phyloP scores from a whole-genome alignment of 163 green algal species.

The Chlorella variabilis region DNA sequence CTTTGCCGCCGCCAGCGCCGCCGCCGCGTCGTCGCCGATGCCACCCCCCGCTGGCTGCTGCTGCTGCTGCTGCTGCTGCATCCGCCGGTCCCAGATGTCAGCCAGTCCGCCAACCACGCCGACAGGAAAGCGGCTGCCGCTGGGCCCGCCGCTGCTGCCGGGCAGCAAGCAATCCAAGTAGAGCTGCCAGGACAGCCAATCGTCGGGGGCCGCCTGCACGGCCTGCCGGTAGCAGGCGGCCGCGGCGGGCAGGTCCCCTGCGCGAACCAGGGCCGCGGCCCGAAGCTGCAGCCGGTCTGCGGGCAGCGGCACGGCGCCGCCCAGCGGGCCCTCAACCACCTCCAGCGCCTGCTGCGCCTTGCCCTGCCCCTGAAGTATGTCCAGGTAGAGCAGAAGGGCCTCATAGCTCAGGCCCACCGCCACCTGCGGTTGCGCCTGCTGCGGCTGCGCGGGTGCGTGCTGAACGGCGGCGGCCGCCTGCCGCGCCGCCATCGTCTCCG shows the following conservation, averaged over 20 bases:
- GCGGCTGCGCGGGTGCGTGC: too few relatives aligned
- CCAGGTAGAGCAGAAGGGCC: constrained; percentile 72
- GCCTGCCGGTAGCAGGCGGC: constrained; percentile 51
- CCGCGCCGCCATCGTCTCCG: constrained; percentile 65
- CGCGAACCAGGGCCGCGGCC: constrained; percentile 49
- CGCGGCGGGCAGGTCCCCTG: constrained; percentile 44
- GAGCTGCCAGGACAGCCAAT: constrained; percentile 59
- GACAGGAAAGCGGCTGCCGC: constrained; percentile 20
- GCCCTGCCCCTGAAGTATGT: constrained; percentile 69
- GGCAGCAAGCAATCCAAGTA: constrained; percentile 68
- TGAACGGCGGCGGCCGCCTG: constrained; percentile 26
- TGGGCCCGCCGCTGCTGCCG: constrained; percentile 9
- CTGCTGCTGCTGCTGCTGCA: neutral
- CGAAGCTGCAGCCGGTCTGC: constrained; percentile 51
- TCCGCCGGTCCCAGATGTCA: constrained; percentile 39
- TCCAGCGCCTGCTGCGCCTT: constrained; percentile 55
- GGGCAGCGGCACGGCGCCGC: constrained; percentile 36
- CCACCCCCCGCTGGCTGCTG: neutral
- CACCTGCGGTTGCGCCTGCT: neutral
- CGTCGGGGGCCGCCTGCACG: constrained; percentile 52
- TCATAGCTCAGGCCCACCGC: constrained; percentile 52
- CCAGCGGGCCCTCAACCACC: constrained; percentile 36
- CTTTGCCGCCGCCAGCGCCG: constrained; percentile 13
- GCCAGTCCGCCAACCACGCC: constrained; percentile 46
- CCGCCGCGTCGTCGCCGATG: neutral